Percentiles rank a stretch among this genome's conserved stretches.
These are phyloP conservation scores for Phytophthora idaei DNA, from an alignment of 352 stramenopile genomes.

Conservation along the genomic window DNA sequence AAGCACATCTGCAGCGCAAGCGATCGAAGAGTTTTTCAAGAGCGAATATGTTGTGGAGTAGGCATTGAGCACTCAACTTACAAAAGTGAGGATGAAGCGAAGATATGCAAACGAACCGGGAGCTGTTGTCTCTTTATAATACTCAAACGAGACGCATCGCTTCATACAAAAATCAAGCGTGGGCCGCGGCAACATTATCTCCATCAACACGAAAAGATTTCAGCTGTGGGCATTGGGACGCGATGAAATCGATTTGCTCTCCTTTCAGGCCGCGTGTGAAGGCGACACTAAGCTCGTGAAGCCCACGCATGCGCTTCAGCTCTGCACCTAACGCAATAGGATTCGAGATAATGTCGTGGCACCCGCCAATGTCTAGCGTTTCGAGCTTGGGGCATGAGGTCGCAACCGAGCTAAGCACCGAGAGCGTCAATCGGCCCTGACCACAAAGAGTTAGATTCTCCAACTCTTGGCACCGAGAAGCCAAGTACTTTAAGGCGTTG, in stretches of 20 bases:
- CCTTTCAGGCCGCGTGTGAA: conserved; percentile 55
- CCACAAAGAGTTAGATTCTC: conserved; percentile 56
- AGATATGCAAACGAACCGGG: not conserved
- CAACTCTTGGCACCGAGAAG: conserved; percentile 45
- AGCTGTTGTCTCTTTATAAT: no score
- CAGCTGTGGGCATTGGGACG: conserved; percentile 58
- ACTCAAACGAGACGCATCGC: not conserved
- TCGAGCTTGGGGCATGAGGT: conserved; percentile 46
- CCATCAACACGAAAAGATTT: conserved; percentile 64
- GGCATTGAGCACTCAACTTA: not conserved
- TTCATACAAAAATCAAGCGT: conserved; percentile 18
- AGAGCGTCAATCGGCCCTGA: conserved; percentile 55
- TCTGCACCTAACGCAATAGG: conserved; percentile 45
- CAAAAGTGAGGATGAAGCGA: not conserved
- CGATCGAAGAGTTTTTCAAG: conserved; percentile 77
- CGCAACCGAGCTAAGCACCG: conserved; percentile 45
- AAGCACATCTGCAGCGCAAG: conserved; percentile 55
- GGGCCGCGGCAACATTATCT: conserved; percentile 25
- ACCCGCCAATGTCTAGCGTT: conserved; percentile 64
- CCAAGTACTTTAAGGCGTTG: conserved; percentile 45
- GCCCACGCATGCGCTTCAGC: conserved; percentile 48
- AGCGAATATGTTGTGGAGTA: conserved; percentile 69
- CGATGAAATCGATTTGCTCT: conserved; percentile 59
- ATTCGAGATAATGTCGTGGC: conserved; percentile 61
- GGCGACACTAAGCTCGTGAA: conserved; percentile 63